Evolutionary conservation across 768 basidiomycete species (phyloP).

Genomic region (Tricholoma bakamatsutake): DNA sequence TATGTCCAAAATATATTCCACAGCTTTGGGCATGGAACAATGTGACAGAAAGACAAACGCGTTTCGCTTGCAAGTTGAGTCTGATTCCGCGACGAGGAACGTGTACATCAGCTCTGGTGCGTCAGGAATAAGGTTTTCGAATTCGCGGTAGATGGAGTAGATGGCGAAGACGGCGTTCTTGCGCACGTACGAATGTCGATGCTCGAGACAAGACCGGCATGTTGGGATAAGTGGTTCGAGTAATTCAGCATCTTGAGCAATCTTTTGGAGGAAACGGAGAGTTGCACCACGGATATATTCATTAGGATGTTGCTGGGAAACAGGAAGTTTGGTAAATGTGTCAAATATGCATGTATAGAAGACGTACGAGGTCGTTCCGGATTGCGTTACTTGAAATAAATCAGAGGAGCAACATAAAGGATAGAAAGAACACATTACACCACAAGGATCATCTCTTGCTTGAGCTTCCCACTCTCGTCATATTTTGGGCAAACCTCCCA

Average conservation of each 20-base stretch:
- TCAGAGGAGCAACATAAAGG: not conserved
- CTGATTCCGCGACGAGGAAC: slow-evolving; percentile 92
- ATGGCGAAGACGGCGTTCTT: slow-evolving; percentile 98
- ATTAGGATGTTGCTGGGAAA: slow-evolving; percentile 89
- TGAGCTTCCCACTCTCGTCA: slow-evolving; percentile 93
- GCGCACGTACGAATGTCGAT: slow-evolving; percentile 95
- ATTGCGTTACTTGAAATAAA: slow-evolving; percentile 80
- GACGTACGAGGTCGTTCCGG: slow-evolving; percentile 88
- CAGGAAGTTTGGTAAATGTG: slow-evolving; percentile 5
- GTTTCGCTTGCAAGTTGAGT: slow-evolving; percentile 95
- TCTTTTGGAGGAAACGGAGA: slow-evolving; percentile 93
- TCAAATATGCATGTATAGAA: not conserved
- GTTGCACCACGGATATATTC: slow-evolving; percentile 99
- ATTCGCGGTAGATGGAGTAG: slow-evolving; percentile 90
- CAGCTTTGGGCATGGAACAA: slow-evolving; percentile 84
- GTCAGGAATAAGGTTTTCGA: slow-evolving; percentile 93
- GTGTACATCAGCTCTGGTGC: slow-evolving; percentile 94
- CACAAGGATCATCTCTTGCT: slow-evolving; percentile 99
- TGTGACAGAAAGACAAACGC: slow-evolving; percentile 92
- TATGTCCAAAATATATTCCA: slow-evolving; percentile 83
- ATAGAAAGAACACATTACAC: slow-evolving; percentile 56
- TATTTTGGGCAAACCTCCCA: slow-evolving; percentile 99
- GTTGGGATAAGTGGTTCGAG: slow-evolving; percentile 95
- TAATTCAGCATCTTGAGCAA: slow-evolving; percentile 86
- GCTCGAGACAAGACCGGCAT: slow-evolving; percentile 90